Evolutionary conservation across 1,139 yeast genomes (phyloP).

Genomic region (Geotrichum candidum): DNA sequence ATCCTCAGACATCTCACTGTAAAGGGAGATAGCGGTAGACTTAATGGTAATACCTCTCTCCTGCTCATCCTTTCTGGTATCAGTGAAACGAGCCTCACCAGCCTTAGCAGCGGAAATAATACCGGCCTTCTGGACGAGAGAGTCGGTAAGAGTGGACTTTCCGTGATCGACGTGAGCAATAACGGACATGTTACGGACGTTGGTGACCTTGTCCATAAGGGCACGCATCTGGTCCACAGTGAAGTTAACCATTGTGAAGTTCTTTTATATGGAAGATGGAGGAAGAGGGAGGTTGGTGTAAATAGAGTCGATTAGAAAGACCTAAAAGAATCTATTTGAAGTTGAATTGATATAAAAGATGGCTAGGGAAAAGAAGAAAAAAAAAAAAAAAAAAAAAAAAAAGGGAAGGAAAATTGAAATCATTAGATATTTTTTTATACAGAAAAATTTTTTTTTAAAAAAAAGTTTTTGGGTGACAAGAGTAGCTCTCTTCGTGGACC

Average conservation of each 20-base stretch:
- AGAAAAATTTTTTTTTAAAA: not conserved
- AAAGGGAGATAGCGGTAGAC: slow-evolving; percentile 97
- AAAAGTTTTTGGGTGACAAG: not conserved
- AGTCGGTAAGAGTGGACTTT: slow-evolving; percentile 98
- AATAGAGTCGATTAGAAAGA: not conserved
- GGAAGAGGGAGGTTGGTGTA: not conserved
- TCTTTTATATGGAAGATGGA: not conserved
- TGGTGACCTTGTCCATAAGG: slow-evolving; percentile 98
- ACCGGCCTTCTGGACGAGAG: slow-evolving; percentile 98
- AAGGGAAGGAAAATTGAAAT: not conserved
- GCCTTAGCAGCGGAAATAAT: slow-evolving; percentile 99
- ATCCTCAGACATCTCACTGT: slow-evolving; percentile 82
- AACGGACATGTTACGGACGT: slow-evolving; percentile 99
- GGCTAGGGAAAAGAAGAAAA: not conserved
- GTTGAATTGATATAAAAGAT: not conserved
- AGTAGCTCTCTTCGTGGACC: not conserved
- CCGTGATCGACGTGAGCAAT: slow-evolving; percentile 99
- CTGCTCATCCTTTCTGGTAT: slow-evolving; percentile 99
- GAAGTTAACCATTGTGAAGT: slow-evolving; percentile 31
- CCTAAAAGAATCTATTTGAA: not conserved
- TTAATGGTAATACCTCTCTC: slow-evolving; percentile 99
- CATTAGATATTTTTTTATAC: not conserved
- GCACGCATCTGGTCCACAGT: slow-evolving; percentile 77
- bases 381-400: not conserved
- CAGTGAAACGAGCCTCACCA: slow-evolving; percentile 99